phyloP scores from a whole-genome alignment of 2,329 filamentous ascomycete species.

The Pseudogymnoascus sp. region DNA sequence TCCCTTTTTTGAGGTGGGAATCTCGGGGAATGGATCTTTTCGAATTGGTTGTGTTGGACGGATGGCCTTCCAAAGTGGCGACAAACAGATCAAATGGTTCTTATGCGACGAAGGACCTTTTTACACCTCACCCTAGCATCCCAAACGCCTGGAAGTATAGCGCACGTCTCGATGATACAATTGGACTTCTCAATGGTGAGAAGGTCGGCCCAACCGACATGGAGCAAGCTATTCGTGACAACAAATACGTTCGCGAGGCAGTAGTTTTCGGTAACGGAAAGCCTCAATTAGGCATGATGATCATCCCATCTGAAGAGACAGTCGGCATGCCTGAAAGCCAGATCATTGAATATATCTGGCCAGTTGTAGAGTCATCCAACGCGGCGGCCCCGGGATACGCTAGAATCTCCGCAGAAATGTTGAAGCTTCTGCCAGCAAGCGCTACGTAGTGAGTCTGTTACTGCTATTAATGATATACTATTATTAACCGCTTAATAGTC shows the following conservation, averaged over 20 bases:
- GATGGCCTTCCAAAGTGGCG: constrained; percentile 30
- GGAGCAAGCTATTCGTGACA: constrained; percentile 46
- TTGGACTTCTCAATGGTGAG: constrained; percentile 40
- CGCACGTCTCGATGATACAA: constrained; percentile 36
- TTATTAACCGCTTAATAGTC: constrained; percentile 23
- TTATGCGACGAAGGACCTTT: constrained; percentile 37
- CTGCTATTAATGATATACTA: constrained; percentile 32
- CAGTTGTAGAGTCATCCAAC: constrained; percentile 43
- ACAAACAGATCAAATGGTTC: constrained; percentile 35
- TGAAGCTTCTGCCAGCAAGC: constrained; percentile 37
- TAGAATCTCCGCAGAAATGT: constrained; percentile 42
- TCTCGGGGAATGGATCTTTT: background rate
- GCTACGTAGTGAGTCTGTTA: background rate
- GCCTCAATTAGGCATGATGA: constrained; percentile 42
- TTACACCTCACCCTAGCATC: constrained; percentile 33
- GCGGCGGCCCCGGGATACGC: constrained; percentile 41
- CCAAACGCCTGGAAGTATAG: constrained; percentile 38
- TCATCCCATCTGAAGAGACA: constrained; percentile 41
- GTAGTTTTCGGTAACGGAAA: constrained; percentile 48
- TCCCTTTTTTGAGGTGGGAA: constrained; percentile 6
- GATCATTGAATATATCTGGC: constrained; percentile 40
- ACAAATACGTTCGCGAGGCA: constrained; percentile 44
- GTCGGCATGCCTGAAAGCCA: constrained; percentile 34
- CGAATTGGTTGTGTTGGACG: constrained; percentile 21
- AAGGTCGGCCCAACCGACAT: constrained; percentile 38